These are phyloP conservation scores for Amylostereum chailletii DNA, from an alignment of 1,284 basidiomycete species.

Conservation along the genomic window DNA sequence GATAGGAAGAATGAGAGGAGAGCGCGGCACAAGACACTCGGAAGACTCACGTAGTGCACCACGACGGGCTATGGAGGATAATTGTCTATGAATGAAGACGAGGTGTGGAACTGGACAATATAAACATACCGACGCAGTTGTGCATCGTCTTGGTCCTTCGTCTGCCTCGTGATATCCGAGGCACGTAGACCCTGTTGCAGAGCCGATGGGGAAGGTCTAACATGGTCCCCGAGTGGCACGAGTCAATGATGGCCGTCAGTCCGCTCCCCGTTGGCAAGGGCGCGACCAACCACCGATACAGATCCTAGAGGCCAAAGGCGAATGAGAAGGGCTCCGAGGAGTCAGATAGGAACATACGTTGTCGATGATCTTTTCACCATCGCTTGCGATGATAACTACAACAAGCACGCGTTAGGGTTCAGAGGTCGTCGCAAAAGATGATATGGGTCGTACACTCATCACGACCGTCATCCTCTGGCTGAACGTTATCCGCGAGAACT, in stretches of 20 bases:
- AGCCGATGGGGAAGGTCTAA: conserved; percentile 25
- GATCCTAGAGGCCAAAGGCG: conserved; percentile 19
- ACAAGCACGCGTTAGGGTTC: conserved; percentile 12
- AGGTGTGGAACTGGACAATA: no score
- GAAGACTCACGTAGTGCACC: no score
- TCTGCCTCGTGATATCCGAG: conserved; percentile 35
- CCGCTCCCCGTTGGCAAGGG: conserved; percentile 25
- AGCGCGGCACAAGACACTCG: no score
- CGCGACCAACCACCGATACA: conserved; percentile 29
- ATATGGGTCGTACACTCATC: conserved; percentile 26
- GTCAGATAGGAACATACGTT: conserved; percentile 21
- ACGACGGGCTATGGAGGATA: no score
- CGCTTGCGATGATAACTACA: conserved; percentile 8
- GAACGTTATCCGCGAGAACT: conserved; percentile 16
- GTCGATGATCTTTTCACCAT: conserved; percentile 21
- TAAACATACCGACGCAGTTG: conserved; percentile 7
- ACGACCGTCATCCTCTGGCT: conserved; percentile 23
- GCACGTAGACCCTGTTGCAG: conserved; percentile 37
- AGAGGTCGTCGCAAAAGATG: conserved; percentile 3
- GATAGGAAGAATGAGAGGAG: no score
- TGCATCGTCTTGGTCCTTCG: conserved; percentile 25
- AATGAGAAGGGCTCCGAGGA: not conserved
- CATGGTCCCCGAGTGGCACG: not conserved
- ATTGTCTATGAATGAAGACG: no score
- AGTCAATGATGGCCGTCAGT: not conserved